Base-by-base conservation (phyloP, 2,329 filamentous ascomycete genomes). In the Monosporascus sp. region DNA sequence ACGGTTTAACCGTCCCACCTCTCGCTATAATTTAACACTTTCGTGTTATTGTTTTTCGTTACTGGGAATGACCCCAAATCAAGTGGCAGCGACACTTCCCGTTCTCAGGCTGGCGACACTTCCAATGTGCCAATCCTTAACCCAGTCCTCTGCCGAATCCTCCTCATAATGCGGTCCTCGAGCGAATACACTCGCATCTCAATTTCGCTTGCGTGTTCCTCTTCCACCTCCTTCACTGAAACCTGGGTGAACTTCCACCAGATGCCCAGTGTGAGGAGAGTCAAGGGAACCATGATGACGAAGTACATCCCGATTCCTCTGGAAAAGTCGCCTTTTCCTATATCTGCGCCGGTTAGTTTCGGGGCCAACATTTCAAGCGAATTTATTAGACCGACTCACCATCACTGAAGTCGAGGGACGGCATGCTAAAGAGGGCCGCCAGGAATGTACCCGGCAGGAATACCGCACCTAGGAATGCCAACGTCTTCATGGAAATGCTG, bases 401-500 rank as follows among this genome's bases (percentile, higher is more conserved):
- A 3, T 9, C 5, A 20, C 20, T n/a, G 43, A 45, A 45, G 43
- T 45, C 43, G 22, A 27, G 27, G 22, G 27, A 45, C 17, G 43
- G 25, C 43, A 45, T 45, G 22, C 43, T 45, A n/a, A 45, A 45
- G 24, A 45, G 7, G 9, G 22, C 17, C 17, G 57, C 55, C 2
- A 59, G 24, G 25, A 57, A 59, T 2, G 57, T 57, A 1, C 57
- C 57, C 2, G 57, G 57, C 2, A 59, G 43, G 18, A 59, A 59
- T 2, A 56, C 20, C 7, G 53, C 50, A 6, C 57, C 55, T 3
- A 59, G 47, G 6, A 59, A 46, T 7, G 55, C 54, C 22, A 59
- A 20, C 1, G 50, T 57, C 48, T 57, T 57, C 67, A 69, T 69
- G 14, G 68, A 63, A 24, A 59, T 57, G 35, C 59, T 60, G 20